Evolutionary conservation across 176 grass and related monocot species (phyloP).

Genomic region (Carex pumila): DNA sequence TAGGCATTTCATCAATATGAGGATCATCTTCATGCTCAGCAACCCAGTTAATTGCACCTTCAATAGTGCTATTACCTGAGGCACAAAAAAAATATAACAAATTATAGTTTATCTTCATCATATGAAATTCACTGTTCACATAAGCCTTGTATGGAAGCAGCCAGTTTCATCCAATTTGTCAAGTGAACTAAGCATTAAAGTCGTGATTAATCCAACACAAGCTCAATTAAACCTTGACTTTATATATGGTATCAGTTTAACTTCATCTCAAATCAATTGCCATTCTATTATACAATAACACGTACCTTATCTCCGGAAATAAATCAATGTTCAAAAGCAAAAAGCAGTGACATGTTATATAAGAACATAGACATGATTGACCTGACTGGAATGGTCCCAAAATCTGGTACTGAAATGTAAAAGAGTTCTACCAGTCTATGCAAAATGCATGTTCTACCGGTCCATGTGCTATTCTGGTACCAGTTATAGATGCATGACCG

Average conservation of each 20-base stretch:
- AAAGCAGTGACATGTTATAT: not conserved
- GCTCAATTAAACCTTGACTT: not conserved
- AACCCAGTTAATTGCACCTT: conserved; percentile 95
- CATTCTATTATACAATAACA: not conserved
- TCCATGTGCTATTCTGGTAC: not conserved
- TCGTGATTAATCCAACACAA: not conserved
- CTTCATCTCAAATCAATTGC: not conserved
- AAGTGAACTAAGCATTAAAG: not conserved
- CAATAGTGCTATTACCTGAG: conserved; percentile 96
- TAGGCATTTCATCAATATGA: conserved; percentile 91
- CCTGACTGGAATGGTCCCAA: not conserved
- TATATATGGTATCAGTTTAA: not conserved
- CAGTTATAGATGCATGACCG: not conserved
- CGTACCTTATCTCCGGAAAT: not conserved
- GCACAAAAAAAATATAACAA: conserved; percentile 13
- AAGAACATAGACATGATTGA: not conserved
- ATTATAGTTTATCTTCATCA: not conserved
- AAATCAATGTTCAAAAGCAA: not conserved
- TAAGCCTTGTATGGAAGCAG: not conserved
- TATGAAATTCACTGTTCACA: not conserved
- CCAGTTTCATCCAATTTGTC: not conserved
- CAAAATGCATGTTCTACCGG: not conserved
- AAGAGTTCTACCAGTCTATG: not conserved
- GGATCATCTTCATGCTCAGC: conserved; percentile 92
- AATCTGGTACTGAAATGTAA: not conserved